Conservation (phyloP, 257 asterid genomes). For the Schizonepeta tenuifolia region DNA sequence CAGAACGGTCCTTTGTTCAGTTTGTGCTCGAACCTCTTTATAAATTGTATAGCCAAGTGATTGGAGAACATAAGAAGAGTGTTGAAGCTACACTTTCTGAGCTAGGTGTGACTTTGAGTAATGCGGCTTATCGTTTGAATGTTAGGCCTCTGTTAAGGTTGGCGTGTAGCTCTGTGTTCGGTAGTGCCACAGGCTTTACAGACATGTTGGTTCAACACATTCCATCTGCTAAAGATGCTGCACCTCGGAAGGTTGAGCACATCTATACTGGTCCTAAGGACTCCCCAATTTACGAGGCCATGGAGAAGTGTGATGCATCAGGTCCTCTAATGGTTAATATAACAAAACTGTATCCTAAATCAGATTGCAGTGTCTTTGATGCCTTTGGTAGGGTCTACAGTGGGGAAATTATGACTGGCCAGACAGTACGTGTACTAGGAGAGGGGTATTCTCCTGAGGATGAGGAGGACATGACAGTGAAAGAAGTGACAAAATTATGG, state of each 20-base stretch:
- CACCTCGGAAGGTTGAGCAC: slow-evolving; percentile 82
- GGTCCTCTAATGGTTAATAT: slow-evolving; percentile 94
- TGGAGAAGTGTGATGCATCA: slow-evolving; percentile 80
- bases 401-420: slow-evolving; percentile 92
- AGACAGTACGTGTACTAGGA: slow-evolving; percentile 87
- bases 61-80: slow-evolving; percentile 97
- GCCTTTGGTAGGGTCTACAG: slow-evolving; percentile 98
- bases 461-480: slow-evolving; percentile 97
- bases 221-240: slow-evolving; percentile 95
- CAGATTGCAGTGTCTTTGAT: slow-evolving; percentile 96
- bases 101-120: slow-evolving; percentile 93
- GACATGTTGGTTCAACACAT: slow-evolving; percentile 97
- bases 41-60: slow-evolving; percentile 91
- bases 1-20: slow-evolving; percentile 91
- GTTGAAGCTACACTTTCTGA: slow-evolving; percentile 92
- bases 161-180: slow-evolving; percentile 95
- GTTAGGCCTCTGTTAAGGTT: slow-evolving; percentile 89
- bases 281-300: slow-evolving; percentile 71
- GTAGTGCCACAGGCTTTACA: slow-evolving; percentile 93
- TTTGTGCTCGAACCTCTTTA: slow-evolving; percentile 95
- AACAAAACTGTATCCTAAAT: slow-evolving; percentile 90
- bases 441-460: slow-evolving; percentile 99
- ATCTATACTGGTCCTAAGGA: slow-evolving; percentile 87
- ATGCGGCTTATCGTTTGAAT: slow-evolving; percentile 90
- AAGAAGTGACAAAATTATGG: slow-evolving; percentile 94